Base-by-base conservation (phyloP, 2,329 filamentous ascomycete genomes). In the Talaromyces sp. region DNA sequence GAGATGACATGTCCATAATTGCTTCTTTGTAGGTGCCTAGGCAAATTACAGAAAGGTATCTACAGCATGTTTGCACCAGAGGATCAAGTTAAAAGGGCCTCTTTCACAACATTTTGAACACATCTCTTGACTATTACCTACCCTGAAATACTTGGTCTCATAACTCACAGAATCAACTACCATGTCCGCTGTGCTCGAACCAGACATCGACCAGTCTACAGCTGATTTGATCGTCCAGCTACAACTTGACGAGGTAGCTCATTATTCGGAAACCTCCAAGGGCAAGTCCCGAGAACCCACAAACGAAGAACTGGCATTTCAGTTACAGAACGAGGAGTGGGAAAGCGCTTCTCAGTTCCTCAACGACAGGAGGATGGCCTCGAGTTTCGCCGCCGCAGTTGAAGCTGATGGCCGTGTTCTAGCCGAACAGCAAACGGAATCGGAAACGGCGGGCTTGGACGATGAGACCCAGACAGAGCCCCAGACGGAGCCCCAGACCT, bases 311-410 rank as follows among this genome's bases (percentile, higher is more conserved):
- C 55, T 56, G 55, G 64, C 44, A 54, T 66, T 59, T 53, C 63
- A 42, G n/a, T 60, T 61, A 19, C 65, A 62, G 55, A 64, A 42
- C 22, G 59, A 67, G 17, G 61, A 68, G 32, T 54, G 68, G 10
- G 36, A 66, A 47, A 47, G n/a, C 19, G 11, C 54, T 28, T 62
- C 54, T 30, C 56, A 62, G 27, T 63, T 52, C 27, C 62, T 66
- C 17, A 8, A 49, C 17, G 67, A 70, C 61, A 63, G 62, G 55
- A 60, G 63, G 10, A 68, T 70, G 67, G 65, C 67, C 51, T 63
- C 56, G 54, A 70, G 68, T 63, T 63, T 70, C n/a, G 62, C 64
- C 30, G 49, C 63, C 39, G 68, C 67, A 3, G 65, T 69, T 42
- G 63, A 60, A 58, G 32, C 59, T 36, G 62, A 67, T 62, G 66